These are phyloP conservation scores for Aspergillus sparsus DNA, from an alignment of 495 filamentous ascomycete species.

Conservation along the genomic window DNA sequence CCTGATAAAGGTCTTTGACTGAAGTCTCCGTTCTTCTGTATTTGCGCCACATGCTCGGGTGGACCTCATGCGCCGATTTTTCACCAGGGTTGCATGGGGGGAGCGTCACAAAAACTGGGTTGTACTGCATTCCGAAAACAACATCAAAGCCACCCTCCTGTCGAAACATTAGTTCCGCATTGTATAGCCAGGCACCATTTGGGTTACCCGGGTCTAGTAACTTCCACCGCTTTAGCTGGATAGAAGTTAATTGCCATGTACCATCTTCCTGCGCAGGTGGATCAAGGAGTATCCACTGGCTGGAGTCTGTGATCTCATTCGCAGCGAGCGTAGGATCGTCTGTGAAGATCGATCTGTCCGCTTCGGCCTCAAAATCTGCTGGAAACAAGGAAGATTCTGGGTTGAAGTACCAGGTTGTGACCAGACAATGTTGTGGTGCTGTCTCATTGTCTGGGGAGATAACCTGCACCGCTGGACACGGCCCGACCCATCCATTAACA, in stretches of 20 bases:
- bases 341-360: background rate
- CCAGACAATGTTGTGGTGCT: constrained; percentile 3
- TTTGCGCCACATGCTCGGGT: background rate
- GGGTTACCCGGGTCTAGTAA: background rate
- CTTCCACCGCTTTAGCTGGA: background rate
- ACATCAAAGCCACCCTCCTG: background rate
- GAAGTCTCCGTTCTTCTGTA: background rate
- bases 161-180: background rate
- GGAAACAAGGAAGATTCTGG: background rate
- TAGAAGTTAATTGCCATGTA: background rate
- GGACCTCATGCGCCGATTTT: background rate
- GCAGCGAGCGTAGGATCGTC: background rate
- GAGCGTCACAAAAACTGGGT: background rate
- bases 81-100: background rate
- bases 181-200: background rate
- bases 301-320: background rate
- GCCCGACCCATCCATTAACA: background rate
- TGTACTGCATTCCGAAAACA: background rate
- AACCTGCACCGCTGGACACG: background rate
- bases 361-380: background rate
- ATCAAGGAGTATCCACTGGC: background rate
- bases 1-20: background rate
- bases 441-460: background rate
- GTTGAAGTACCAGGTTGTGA: background rate
- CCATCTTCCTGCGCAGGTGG: background rate